phyloP scores from a whole-genome alignment of 176 grass and related monocot species.

The Pontederia crassipes region DNA sequence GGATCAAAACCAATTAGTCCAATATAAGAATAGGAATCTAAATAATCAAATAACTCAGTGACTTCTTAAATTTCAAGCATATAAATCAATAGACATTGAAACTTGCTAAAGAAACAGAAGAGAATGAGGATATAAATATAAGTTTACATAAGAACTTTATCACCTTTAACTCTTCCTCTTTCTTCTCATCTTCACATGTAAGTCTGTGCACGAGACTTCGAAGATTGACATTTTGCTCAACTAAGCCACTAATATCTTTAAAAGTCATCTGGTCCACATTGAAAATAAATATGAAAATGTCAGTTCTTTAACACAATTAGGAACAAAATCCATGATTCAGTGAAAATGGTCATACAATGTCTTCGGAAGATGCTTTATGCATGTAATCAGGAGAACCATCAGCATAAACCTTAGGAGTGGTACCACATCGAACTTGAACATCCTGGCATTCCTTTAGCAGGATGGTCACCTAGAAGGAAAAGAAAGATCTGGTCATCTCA shows the following conservation, averaged over 20 bases:
- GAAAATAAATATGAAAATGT: constrained; percentile 3
- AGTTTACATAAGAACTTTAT: constrained; percentile 9
- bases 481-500: background rate
- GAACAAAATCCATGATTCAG: background rate
- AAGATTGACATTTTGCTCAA: constrained; percentile 89
- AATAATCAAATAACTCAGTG: background rate
- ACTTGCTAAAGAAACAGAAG: too few relatives aligned
- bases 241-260: constrained; percentile 73
- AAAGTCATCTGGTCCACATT: constrained; percentile 61
- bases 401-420: constrained; percentile 22
- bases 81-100: too few relatives aligned
- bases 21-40: background rate
- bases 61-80: background rate
- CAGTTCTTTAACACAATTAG: background rate
- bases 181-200: constrained; percentile 54
- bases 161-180: constrained; percentile 65
- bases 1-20: constrained; percentile 4
- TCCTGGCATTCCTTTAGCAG: constrained; percentile 96
- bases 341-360: constrained; percentile 30
- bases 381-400: constrained; percentile 23
- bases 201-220: constrained; percentile 66
- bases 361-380: constrained; percentile 12
- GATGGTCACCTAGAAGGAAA: constrained; percentile 47
- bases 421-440: constrained; percentile 86
- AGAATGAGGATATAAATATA: too few relatives aligned